Percentiles rank a stretch among this genome's conserved stretches.
These are phyloP conservation scores for Solanum chmielewskii DNA, from an alignment of 257 asterid genomes.

Conservation along the genomic window DNA sequence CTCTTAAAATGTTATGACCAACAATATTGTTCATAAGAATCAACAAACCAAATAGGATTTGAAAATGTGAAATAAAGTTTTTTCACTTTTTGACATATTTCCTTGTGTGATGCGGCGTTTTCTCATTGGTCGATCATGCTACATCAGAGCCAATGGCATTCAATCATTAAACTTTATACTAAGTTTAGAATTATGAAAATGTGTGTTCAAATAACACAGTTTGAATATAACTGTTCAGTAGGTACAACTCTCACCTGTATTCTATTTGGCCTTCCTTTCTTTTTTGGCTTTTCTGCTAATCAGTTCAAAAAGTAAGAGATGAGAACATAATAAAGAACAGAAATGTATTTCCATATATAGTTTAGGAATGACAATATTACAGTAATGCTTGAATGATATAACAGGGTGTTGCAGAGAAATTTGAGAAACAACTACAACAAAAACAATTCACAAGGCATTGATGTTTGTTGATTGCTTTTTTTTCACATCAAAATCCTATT, in stretches of 20 bases:
- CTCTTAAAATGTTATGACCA: background rate
- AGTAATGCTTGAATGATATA: background rate
- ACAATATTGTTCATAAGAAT: background rate
- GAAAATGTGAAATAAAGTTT: background rate
- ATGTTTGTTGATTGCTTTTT: background rate
- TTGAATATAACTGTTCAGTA: background rate
- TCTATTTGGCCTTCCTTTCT: background rate
- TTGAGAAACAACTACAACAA: background rate
- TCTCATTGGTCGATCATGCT: background rate
- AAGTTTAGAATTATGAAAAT: background rate
- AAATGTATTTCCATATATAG: background rate
- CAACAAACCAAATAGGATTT: background rate
- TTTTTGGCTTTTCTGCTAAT: background rate
- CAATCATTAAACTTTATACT: background rate
- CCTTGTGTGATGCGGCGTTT: background rate
- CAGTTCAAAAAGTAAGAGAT: background rate
- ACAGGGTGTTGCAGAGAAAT: background rate
- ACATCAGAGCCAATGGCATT: background rate
- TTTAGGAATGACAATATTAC: background rate
- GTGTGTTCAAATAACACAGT: fast-evolving
- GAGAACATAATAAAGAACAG: background rate
- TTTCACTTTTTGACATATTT: background rate
- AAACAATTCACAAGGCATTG: background rate
- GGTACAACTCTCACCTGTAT: background rate
- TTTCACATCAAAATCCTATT: background rate